Evolutionary conservation across 1,139 yeast species (phyloP).

Genomic region (Blastobotrys persicus): DNA sequence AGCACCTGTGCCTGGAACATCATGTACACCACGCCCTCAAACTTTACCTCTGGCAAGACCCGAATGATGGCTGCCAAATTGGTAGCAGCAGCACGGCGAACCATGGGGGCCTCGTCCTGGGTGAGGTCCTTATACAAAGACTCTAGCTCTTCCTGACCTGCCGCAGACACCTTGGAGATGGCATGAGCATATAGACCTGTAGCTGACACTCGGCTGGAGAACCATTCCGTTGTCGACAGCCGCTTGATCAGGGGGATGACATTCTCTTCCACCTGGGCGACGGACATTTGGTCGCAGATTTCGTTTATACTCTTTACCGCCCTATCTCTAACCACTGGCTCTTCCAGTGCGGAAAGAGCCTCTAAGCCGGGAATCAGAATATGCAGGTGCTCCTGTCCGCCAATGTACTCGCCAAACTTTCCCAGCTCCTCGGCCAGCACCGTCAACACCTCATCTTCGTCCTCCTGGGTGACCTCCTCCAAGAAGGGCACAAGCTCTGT

Average conservation of each 20-base stretch:
- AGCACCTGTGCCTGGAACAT: constrained; percentile 79
- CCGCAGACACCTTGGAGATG: constrained; percentile 57
- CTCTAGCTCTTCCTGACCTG: constrained; percentile 49
- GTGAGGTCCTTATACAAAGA: constrained; percentile 67
- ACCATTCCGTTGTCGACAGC: constrained; percentile 90
- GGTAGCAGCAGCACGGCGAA: constrained; percentile 89
- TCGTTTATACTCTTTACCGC: constrained; percentile 83
- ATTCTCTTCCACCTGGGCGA: constrained; percentile 62
- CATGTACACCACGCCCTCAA: constrained; percentile 50
- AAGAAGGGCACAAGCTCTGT: constrained; percentile 87
- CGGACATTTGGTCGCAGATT: constrained; percentile 63
- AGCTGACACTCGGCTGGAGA: constrained; percentile 86
- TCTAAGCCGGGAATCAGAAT: constrained; percentile 83
- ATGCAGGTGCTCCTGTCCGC: constrained; percentile 78
- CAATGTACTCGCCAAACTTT: constrained; percentile 78
- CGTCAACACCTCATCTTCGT: constrained; percentile 96
- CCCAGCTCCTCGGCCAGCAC: constrained; percentile 91
- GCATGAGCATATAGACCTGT: constrained; percentile 83
- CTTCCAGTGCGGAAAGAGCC: constrained; percentile 88
- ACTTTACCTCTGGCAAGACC: constrained; percentile 45
- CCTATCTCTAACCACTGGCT: constrained; percentile 94
- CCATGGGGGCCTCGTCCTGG: constrained; percentile 97
- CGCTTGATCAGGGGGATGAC: constrained; percentile 76
- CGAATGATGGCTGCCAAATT: constrained; percentile 72
- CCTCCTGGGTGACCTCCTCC: constrained; percentile 90